Evolutionary conservation across 116 monocot species (phyloP).

Genomic region (Posidonia oceanica): DNA sequence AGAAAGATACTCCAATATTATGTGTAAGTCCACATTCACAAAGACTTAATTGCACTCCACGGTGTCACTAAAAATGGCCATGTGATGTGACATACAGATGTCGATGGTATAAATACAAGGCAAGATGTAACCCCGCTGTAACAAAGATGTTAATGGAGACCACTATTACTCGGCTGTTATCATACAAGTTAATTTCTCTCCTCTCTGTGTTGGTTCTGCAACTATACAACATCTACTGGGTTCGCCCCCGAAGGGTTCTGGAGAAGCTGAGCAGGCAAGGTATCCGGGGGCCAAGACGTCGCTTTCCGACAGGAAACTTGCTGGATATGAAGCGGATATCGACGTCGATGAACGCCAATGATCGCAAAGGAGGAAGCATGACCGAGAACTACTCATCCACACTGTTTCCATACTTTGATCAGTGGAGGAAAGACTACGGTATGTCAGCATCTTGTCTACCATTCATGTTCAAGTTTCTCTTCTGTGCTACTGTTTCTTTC

Average conservation of each 20-base stretch:
- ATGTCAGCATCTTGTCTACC: background rate
- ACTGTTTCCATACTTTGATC: constrained; percentile 23
- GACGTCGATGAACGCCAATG: background rate
- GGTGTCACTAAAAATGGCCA: too few relatives aligned
- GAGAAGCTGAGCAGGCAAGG: constrained; percentile 19
- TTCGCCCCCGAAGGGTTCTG: constrained; percentile 7
- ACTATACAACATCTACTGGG: constrained; percentile 15
- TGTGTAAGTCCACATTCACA: too few relatives aligned
- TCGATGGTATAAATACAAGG: too few relatives aligned
- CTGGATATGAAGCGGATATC: constrained; percentile 16
- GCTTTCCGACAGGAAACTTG: constrained; percentile 16
- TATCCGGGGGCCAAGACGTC: constrained; percentile 12
- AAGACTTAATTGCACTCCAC: too few relatives aligned
- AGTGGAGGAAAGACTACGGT: constrained; percentile 28
- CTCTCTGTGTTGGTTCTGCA: background rate
- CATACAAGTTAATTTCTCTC: background rate
- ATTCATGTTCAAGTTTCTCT: background rate
- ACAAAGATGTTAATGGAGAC: too few relatives aligned
- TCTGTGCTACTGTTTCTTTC: background rate
- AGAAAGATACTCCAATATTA: too few relatives aligned
- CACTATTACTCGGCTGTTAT: background rate
- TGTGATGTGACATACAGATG: too few relatives aligned
- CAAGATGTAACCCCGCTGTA: too few relatives aligned
- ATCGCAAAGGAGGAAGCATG: background rate
- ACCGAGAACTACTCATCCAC: constrained; percentile 11